phyloP scores from a whole-genome alignment of 139 green algal genomes.

The Mychonastes homosphaera region DNA sequence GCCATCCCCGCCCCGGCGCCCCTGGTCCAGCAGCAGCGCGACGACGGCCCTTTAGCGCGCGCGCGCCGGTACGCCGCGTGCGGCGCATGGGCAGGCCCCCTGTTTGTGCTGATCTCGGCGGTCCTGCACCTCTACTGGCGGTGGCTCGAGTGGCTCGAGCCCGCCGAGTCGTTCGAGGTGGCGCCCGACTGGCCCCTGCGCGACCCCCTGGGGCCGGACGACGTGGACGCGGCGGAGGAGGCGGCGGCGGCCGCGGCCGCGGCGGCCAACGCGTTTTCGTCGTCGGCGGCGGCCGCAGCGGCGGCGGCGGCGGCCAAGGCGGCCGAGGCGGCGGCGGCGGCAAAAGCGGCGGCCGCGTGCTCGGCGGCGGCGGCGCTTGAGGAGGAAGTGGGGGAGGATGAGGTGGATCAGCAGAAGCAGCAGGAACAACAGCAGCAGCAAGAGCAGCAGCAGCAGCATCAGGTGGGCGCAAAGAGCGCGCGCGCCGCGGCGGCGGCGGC shows the following conservation, averaged over 20 bases:
- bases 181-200: conserved; percentile 33
- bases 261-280: not conserved
- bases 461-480: too few relatives aligned
- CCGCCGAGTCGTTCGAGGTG: conserved; percentile 24
- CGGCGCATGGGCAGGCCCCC: conserved; percentile 51
- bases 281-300: not conserved
- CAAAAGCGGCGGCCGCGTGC: not conserved
- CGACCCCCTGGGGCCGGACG: too few relatives aligned
- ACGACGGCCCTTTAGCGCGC: conserved; percentile 29
- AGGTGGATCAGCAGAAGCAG: not conserved
- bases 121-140: conserved; percentile 46
- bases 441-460: not conserved
- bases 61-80: conserved; percentile 40
- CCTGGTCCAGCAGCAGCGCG: too few relatives aligned
- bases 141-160: conserved; percentile 39
- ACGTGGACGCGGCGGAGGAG: too few relatives aligned
- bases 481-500: not conserved
- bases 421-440: conserved; percentile 7
- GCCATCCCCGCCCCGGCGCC: too few relatives aligned
- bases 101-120: conserved; percentile 62
- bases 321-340: not conserved
- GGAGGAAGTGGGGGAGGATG: not conserved
- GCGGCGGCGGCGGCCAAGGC: not conserved
- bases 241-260: too few relatives aligned
- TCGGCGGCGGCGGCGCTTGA: too few relatives aligned